phyloP scores from a whole-genome alignment of 1,284 basidiomycete genomes.

The Apiotrichum veenhuisii region DNA sequence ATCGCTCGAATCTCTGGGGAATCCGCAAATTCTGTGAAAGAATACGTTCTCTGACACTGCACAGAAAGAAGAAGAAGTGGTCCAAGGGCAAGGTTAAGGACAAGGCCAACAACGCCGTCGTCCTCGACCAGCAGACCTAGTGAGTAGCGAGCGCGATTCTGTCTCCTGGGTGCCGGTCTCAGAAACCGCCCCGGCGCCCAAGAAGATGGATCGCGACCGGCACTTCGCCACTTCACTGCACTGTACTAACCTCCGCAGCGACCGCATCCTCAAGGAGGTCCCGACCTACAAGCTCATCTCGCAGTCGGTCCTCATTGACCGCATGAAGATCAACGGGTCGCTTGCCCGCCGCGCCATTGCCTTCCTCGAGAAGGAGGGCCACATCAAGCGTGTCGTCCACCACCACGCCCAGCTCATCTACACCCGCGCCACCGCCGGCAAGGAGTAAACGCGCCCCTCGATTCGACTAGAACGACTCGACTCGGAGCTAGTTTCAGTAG shows the following conservation, averaged over 20 bases:
- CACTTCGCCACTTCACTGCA: too few relatives aligned
- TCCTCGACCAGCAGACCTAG: conserved; percentile 72
- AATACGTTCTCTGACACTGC: conserved; percentile 8
- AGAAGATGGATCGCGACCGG: too few relatives aligned
- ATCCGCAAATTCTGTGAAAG: not conserved
- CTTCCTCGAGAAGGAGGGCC: conserved; percentile 90
- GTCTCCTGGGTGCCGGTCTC: too few relatives aligned
- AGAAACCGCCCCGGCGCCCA: not conserved
- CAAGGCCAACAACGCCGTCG: conserved; percentile 85
- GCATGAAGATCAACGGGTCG: conserved; percentile 80
- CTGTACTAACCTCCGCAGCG: conserved; percentile 59
- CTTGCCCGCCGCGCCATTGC: conserved; percentile 89
- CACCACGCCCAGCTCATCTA: conserved; percentile 89
- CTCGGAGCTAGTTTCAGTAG: conserved; percentile 4
- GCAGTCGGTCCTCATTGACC: conserved; percentile 95
- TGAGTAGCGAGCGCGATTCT: conserved; percentile 29
- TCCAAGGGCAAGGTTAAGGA: conserved; percentile 99
- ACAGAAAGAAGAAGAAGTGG: conserved; percentile 98
- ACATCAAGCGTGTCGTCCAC: conserved; percentile 96
- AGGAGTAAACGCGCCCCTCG: conserved; percentile 34
- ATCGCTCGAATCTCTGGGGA: not conserved
- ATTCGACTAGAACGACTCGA: not conserved
- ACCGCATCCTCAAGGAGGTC: conserved; percentile 98
- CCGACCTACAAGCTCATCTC: conserved; percentile 99
- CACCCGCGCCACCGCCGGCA: conserved; percentile 49